Evolutionary conservation across 23 red algal species (phyloP).

Genomic region (Gracilaria caudata): DNA sequence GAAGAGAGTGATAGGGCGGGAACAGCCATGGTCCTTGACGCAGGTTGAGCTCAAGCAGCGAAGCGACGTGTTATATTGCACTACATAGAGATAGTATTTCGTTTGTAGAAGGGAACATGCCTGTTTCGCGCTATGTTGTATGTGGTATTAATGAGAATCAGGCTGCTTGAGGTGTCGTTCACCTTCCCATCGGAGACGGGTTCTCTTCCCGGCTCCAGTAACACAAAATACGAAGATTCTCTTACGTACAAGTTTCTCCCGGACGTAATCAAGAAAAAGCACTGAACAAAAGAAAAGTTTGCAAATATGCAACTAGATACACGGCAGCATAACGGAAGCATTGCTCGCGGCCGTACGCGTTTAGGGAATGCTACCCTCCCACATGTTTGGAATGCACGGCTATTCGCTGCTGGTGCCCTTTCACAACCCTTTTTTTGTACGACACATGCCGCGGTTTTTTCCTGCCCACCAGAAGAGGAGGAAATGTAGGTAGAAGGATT

Average conservation of each 20-base stretch:
- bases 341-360: slow-evolving; percentile 4
- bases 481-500: no score
- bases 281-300: neutral
- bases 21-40: neutral
- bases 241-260: slow-evolving; percentile 12
- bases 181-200: neutral
- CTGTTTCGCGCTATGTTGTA: neutral
- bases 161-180: neutral
- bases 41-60: neutral
- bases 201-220: neutral
- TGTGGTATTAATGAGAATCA: neutral
- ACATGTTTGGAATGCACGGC: neutral
- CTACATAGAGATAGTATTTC: neutral
- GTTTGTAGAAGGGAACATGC: neutral
- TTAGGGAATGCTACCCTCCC: neutral
- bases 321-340: neutral
- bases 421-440: neutral
- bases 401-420: slow-evolving; percentile 19
- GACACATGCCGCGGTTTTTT: neutral
- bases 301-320: neutral
- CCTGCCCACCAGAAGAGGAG: no score
- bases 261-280: neutral
- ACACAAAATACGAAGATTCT: neutral
- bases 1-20: neutral
- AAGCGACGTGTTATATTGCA: slow-evolving; percentile 27